Evolutionary conservation across 2,329 filamentous ascomycete genomes (phyloP).

Genomic region (Colletotrichum cereale): DNA sequence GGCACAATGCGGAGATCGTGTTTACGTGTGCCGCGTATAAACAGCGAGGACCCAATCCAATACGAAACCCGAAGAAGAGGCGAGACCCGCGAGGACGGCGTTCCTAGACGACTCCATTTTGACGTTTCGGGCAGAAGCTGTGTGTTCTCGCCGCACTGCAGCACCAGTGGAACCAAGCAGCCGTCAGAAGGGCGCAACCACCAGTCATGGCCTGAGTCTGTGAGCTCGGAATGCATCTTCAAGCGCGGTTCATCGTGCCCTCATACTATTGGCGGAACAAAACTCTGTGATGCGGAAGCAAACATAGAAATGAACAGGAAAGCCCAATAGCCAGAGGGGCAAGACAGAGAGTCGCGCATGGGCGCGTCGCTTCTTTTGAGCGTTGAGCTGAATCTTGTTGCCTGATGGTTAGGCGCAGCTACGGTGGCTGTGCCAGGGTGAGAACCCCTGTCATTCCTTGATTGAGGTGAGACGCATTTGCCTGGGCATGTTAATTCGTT

Average conservation of each 20-base stretch:
- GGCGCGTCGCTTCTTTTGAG: background rate
- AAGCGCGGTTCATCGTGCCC: background rate
- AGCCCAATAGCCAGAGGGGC: background rate
- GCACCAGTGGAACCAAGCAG: slow-evolving; percentile 9
- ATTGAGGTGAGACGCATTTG: too few species aligned
- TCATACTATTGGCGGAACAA: background rate
- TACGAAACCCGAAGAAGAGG: slow-evolving; percentile 2
- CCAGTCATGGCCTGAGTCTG: slow-evolving; percentile 3
- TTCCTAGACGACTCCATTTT: background rate
- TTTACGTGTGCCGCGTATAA: background rate
- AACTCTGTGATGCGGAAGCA: background rate
- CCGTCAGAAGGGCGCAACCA: slow-evolving; percentile 9
- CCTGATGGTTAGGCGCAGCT: background rate
- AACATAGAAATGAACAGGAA: background rate
- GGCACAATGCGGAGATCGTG: background rate
- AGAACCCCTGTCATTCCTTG: background rate
- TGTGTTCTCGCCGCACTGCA: background rate
- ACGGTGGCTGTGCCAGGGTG: background rate
- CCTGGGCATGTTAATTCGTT: background rate
- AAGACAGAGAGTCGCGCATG: background rate
- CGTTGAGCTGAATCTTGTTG: background rate
- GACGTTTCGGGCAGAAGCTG: background rate
- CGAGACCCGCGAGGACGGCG: background rate
- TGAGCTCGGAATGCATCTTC: background rate
- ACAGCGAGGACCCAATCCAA: background rate